Conservation (phyloP, 2,329 filamentous ascomycete genomes). For the Colletotrichum orbiculare region DNA sequence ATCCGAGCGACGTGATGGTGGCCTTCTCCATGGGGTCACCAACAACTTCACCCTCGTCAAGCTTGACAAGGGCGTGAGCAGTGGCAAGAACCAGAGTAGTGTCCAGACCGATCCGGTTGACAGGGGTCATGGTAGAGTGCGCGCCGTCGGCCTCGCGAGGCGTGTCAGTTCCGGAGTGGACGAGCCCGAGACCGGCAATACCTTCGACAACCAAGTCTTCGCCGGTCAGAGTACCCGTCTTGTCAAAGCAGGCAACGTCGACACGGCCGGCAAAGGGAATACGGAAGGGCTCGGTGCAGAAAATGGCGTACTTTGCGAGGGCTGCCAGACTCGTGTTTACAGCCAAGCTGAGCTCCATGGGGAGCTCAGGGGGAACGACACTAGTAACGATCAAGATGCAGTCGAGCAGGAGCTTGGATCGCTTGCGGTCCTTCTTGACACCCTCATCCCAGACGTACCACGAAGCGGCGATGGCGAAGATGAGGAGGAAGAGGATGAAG, state of each 20-base stretch:
- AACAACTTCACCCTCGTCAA: constrained; percentile 96
- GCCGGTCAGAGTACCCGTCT: constrained; percentile 95
- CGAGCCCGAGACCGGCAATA: constrained; percentile 87
- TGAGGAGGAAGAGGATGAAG: constrained; percentile 95
- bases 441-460: constrained; percentile 99
- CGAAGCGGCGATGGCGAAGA: constrained; percentile 96
- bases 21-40: constrained; percentile 99
- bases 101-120: constrained; percentile 77
- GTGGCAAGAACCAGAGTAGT: constrained; percentile 95
- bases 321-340: constrained; percentile 98
- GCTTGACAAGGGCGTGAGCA: constrained; percentile 92
- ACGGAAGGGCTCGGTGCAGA: constrained; percentile 98
- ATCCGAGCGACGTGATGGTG: constrained; percentile 87
- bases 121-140: constrained; percentile 80
- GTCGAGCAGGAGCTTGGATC: constrained; percentile 95
- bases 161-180: constrained; percentile 72
- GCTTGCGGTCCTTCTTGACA: constrained; percentile 92
- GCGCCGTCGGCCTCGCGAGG: constrained; percentile 81
- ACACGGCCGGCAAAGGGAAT: constrained; percentile 97
- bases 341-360: constrained; percentile 96
- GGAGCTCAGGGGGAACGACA: constrained; percentile 96
- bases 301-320: constrained; percentile 94
- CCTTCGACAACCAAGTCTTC: constrained; percentile 98
- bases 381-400: constrained; percentile 98
- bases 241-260: constrained; percentile 97